phyloP scores from a whole-genome alignment of 2,329 filamentous ascomycete species.

The Aureobasidium musti region DNA sequence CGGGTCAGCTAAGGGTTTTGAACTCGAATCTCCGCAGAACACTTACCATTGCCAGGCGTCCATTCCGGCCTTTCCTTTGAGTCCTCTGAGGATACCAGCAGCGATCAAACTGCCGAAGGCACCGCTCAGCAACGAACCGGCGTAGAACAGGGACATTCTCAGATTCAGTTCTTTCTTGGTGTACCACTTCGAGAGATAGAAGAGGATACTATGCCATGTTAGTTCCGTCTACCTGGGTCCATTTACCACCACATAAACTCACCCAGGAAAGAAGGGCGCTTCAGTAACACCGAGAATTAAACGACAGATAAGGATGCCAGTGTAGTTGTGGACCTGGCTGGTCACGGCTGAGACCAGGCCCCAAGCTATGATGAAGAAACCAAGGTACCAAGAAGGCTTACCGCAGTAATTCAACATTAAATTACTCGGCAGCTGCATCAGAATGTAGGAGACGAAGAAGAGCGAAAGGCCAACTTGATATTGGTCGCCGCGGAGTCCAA shows the following conservation, averaged over 20 bases:
- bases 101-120: conserved; percentile 67
- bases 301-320: conserved; percentile 49
- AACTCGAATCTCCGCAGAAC: fast-evolving
- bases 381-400: conserved; percentile 40
- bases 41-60: conserved; percentile 56
- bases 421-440: conserved; percentile 52
- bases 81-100: conserved; percentile 64
- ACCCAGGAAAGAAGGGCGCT: conserved; percentile 39
- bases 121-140: conserved; percentile 68
- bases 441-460: conserved; percentile 22
- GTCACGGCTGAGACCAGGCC: conserved; percentile 50
- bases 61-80: conserved; percentile 60
- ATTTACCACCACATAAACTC: neutral
- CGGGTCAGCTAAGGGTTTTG: neutral
- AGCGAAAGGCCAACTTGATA: conserved; percentile 59
- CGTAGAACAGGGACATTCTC: conserved; percentile 67
- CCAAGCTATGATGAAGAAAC: conserved; percentile 51
- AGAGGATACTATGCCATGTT: conserved; percentile 44
- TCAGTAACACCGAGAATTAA: conserved; percentile 49
- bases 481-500: conserved; percentile 58
- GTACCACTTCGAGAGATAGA: conserved; percentile 68
- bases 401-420: conserved; percentile 51
- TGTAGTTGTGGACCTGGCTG: conserved; percentile 47
- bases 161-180: conserved; percentile 67
- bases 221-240: neutral